Evolutionary conservation across 129 eudicot genomes (phyloP).

Genomic region (Oenanthe sinensis): DNA sequence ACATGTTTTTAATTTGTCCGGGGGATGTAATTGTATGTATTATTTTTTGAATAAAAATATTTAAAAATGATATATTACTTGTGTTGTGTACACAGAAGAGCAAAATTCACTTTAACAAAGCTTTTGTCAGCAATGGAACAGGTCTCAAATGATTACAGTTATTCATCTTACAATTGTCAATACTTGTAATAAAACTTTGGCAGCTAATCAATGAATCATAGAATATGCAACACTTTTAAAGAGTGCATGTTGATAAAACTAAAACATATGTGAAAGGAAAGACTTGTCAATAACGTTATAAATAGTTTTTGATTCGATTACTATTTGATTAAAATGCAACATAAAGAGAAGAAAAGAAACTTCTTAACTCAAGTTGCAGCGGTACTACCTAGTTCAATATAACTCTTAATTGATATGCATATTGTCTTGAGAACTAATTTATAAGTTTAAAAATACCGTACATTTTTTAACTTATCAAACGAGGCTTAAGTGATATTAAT

Average conservation of each 20-base stretch:
- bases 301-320: background rate
- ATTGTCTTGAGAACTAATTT: background rate
- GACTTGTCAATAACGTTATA: background rate
- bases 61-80: background rate
- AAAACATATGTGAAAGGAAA: background rate
- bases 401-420: background rate
- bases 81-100: background rate
- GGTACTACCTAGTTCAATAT: background rate
- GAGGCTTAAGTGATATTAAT: too few relatives aligned
- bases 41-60: too few relatives aligned
- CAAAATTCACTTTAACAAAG: background rate
- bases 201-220: background rate
- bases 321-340: background rate
- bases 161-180: background rate
- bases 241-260: background rate
- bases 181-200: background rate
- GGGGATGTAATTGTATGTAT: too few relatives aligned
- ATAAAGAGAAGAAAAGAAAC: background rate
- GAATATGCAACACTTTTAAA: background rate
- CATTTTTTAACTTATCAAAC: too few relatives aligned
- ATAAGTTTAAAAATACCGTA: too few relatives aligned
- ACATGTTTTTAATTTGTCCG: too few relatives aligned
- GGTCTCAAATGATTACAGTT: background rate
- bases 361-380: background rate
- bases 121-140: background rate